Base-by-base conservation (phyloP, 1,284 basidiomycete species). In the Quambalaria eucalypti region DNA sequence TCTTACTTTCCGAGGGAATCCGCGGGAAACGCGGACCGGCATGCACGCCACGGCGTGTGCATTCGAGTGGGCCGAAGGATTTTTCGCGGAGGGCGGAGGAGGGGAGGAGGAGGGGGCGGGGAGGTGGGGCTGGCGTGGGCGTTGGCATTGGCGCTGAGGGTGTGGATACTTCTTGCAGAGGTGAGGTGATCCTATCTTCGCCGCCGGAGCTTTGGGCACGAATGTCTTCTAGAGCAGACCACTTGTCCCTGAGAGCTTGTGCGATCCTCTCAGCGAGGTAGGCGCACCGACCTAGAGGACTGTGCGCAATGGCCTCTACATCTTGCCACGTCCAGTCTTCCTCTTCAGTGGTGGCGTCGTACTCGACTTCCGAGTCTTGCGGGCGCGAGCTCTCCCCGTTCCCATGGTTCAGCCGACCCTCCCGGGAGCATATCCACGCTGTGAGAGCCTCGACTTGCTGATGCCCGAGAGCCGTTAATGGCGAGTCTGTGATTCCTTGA, bases 401-500 rank as follows among this genome's bases (percentile, higher is more conserved):
- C n/a, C n/a, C n/a, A n/a, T n/a, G n/a, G n/a, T n/a, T n/a, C n/a
- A n/a, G n/a, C n/a, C n/a, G n/a, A n/a, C n/a, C n/a, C n/a, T n/a
- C n/a, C n/a, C 10, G 5, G 1, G 48, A 31, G 54, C 50, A 52
- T n/a, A 57, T 54, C 14, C 52, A 57, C 10, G 23, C 52, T 7
- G 62, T 60, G 1, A 73, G 55, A 2, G 59, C 56, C 36, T 61
- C 52, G 12, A 69, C 56, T 57, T 73, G 71, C n/a, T 57, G 55
- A 26, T 64, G 55, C 2, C 71, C 71, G 19, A 52, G 56, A 4
- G 56, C 49, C 2, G 69, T 65, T 8, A 73, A 40, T 1, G 66
- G 65, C 6, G 69, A 69, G 44, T 73, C 71, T 4, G 69, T 64
- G 8, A 64, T 60, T 16, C 71, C 71, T 54, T 73, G 71, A 4